Percentiles rank a stretch among this genome's conserved stretches.
phyloP scores from a whole-genome alignment of 2,329 filamentous ascomycete species.

The Aspergillus unguis region DNA sequence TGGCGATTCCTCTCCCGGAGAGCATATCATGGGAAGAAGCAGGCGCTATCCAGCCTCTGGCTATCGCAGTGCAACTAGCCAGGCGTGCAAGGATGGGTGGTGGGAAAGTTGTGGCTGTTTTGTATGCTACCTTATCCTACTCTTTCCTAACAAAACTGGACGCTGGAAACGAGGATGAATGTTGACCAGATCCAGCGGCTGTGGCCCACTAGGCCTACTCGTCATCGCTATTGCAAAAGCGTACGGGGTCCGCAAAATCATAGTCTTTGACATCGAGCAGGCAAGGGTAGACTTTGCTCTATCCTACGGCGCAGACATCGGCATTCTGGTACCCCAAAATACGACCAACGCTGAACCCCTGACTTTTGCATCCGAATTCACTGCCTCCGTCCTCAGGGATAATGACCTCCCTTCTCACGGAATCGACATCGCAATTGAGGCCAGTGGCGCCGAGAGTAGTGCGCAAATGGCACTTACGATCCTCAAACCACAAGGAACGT shows the following conservation, averaged over 20 bases:
- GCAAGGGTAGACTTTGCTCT: background rate
- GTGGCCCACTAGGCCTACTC: background rate
- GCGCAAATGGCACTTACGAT: slow-evolving; percentile 1
- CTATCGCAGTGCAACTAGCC: background rate
- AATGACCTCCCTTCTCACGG: background rate
- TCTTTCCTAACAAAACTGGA: background rate
- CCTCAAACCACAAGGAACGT: background rate
- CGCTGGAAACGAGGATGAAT: background rate
- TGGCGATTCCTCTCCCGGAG: background rate
- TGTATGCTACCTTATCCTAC: background rate
- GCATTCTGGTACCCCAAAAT: background rate
- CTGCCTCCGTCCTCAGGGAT: background rate
- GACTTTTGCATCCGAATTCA: background rate
- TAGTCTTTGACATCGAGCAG: slow-evolving; percentile 2
- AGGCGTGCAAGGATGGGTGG: background rate
- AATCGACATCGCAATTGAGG: background rate
- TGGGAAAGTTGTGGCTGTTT: background rate
- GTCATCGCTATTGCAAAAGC: background rate
- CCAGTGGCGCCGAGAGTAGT: background rate
- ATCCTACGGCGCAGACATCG: background rate
- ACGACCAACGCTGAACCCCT: background rate
- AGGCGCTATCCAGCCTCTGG: background rate
- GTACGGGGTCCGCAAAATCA: background rate
- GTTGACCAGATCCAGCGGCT: background rate
- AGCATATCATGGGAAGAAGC: background rate